Percentiles rank a stretch among this genome's conserved stretches.
phyloP scores from a whole-genome alignment of 768 basidiomycete species.

The Phanerochaete sordida region DNA sequence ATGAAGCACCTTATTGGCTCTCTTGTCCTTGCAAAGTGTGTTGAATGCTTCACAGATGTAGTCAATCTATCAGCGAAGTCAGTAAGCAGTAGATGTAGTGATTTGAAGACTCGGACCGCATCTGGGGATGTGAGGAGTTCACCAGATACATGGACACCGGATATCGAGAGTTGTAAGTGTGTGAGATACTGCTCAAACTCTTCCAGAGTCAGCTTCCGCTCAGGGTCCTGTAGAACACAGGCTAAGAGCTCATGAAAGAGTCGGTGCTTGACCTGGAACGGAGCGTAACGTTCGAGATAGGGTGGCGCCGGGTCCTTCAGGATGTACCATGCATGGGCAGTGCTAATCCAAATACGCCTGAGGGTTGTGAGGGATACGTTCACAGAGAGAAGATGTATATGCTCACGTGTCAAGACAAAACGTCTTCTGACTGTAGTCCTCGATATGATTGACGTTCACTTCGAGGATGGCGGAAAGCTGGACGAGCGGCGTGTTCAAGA shows the following conservation, averaged over 20 bases:
- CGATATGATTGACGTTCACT: slow-evolving; percentile 43
- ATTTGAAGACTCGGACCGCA: background rate
- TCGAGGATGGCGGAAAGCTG: slow-evolving; percentile 42
- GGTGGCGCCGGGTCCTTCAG: slow-evolving; percentile 43
- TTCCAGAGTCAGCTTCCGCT: background rate
- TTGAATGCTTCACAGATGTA: background rate
- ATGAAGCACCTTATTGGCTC: background rate
- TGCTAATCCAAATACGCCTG: slow-evolving; percentile 65
- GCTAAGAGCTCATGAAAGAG: slow-evolving; percentile 33
- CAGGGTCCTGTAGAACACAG: slow-evolving; percentile 17
- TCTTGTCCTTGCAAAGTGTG: background rate
- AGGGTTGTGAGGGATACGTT: background rate
- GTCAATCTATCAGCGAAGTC: no score
- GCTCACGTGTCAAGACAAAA: slow-evolving; percentile 43
- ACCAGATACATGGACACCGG: background rate
- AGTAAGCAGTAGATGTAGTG: no score
- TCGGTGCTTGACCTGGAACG: slow-evolving; percentile 49
- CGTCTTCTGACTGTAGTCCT: slow-evolving; percentile 19
- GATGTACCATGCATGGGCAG: slow-evolving; percentile 68
- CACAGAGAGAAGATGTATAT: background rate
- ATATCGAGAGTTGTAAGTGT: background rate
- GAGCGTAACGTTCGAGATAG: slow-evolving; percentile 43
- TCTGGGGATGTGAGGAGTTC: background rate
- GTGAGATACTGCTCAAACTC: background rate
- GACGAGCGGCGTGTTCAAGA: slow-evolving; percentile 18